phyloP scores from a whole-genome alignment of 2,329 filamentous ascomycete species.

The Ophiostoma montium region DNA sequence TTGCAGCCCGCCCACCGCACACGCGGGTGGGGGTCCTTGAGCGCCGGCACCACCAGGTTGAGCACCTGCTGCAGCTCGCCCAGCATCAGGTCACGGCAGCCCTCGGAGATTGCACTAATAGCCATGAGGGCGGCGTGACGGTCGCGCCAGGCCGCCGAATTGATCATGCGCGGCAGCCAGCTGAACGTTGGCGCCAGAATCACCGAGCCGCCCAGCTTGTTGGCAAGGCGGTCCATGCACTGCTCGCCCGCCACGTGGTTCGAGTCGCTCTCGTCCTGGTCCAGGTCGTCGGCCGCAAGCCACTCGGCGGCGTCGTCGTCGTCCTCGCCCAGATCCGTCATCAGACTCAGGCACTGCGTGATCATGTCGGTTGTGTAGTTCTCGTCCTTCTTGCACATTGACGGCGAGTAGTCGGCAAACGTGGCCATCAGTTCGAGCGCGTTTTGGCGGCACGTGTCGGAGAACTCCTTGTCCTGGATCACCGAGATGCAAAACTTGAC shows the following conservation, averaged over 20 bases:
- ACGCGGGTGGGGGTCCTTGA: constrained; percentile 80
- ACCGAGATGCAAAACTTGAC: constrained; percentile 89
- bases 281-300: constrained; percentile 86
- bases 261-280: constrained; percentile 87
- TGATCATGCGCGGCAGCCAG: constrained; percentile 97
- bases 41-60: constrained; percentile 81
- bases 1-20: constrained; percentile 98
- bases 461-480: constrained; percentile 89
- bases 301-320: constrained; percentile 92
- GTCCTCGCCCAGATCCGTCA: constrained; percentile 91
- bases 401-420: constrained; percentile 86
- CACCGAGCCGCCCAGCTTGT: constrained; percentile 90
- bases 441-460: constrained; percentile 82
- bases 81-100: constrained; percentile 90
- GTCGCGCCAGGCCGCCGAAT: constrained; percentile 85
- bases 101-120: constrained; percentile 95
- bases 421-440: constrained; percentile 95
- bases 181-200: constrained; percentile 87
- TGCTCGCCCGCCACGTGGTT: constrained; percentile 98
- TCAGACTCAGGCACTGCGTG: constrained; percentile 90
- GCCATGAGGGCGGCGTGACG: constrained; percentile 96
- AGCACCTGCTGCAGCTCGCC: constrained; percentile 88
- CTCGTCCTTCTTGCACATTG: constrained; percentile 90
- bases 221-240: constrained; percentile 93
- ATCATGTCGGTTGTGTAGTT: constrained; percentile 94